A percentile compares a stretch with the other conserved stretches of the same genome.
phyloP scores from a whole-genome alignment of 768 basidiomycete genomes.

The Psilocybe subaeruginosa region DNA sequence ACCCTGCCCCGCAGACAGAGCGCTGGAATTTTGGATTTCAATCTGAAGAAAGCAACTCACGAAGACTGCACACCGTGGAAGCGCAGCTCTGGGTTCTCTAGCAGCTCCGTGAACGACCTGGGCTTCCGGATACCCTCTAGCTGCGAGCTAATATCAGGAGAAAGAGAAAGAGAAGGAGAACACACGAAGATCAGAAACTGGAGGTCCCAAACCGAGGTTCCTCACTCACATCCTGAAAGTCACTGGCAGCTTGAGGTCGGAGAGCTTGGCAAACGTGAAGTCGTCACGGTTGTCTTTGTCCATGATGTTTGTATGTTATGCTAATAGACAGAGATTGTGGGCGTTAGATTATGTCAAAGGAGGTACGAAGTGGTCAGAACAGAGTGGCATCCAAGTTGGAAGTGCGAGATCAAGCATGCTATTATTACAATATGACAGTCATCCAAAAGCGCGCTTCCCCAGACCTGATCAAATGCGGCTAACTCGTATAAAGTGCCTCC shows the following conservation, averaged over 20 bases:
- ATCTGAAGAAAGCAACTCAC: slow-evolving; percentile 41
- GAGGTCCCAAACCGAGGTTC: no score
- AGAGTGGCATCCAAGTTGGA: neutral
- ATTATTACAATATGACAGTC: neutral
- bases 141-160: slow-evolving; percentile 58
- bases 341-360: neutral
- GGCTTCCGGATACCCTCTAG: slow-evolving; percentile 82
- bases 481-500: neutral
- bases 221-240: slow-evolving; percentile 76
- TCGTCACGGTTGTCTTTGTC: slow-evolving; percentile 75
- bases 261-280: slow-evolving; percentile 90
- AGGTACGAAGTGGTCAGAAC: neutral
- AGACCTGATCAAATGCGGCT: neutral
- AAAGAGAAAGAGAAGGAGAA: neutral
- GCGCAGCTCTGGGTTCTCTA: slow-evolving; percentile 80
- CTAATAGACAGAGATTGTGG: neutral
- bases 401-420: neutral
- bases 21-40: no score
- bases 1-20: neutral
- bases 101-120: slow-evolving; percentile 73
- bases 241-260: slow-evolving; percentile 85
- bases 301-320: slow-evolving; percentile 30
- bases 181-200: neutral
- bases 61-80: slow-evolving; percentile 84
- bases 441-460: neutral